Base-by-base conservation (phyloP, 2,329 filamentous ascomycete genomes). In the Penicillium digitatum region DNA sequence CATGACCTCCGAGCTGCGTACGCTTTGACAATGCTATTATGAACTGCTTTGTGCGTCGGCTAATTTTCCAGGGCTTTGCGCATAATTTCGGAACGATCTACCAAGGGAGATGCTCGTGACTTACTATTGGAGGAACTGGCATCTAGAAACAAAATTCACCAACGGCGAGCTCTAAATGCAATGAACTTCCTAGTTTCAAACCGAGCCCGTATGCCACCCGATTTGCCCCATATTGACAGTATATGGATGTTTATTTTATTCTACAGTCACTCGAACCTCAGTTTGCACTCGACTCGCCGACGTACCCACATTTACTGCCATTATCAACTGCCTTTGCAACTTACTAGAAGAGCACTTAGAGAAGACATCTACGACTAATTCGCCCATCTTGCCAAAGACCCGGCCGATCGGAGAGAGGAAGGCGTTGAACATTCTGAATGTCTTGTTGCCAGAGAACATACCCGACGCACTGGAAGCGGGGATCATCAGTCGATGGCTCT, bases 401-500 rank as follows among this genome's bases (percentile, higher is more conserved):
- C 68, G 76, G 26, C 75, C 77, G 0, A 55, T 72, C 1, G 72
- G 74, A 18, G 77, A 79, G 52, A 73, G 66, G 37, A 75, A 74
- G 50, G 71, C 76, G 0, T 59, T 79, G 12, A 66, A 64, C 1
- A 78, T 86, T 22, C 83, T 90, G 60, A 85, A 88, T 63, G 66
- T 74, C 7, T 74, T 90, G 3, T 76, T 87, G n/a, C 79, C 78
- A 56, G 81, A 82, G 58, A 82, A 83, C 62, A 80, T 82, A 18
- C 74, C 80, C 1, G 78, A 79, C 26, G 80, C 80, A 50, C 72
- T 90, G 18, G 74, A 83, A 67, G 84, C 86, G 35, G 80, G 80
- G 7, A 83, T 92, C 58, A 79, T 92, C 37, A 84, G 87, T 57
- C 84, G 82, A 53, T 92, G 88, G 88, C 79, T 92, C n/a, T 81